These are phyloP conservation scores for Marasmius tenuissimus DNA, from an alignment of 1,284 basidiomycete genomes.

Conservation along the genomic window DNA sequence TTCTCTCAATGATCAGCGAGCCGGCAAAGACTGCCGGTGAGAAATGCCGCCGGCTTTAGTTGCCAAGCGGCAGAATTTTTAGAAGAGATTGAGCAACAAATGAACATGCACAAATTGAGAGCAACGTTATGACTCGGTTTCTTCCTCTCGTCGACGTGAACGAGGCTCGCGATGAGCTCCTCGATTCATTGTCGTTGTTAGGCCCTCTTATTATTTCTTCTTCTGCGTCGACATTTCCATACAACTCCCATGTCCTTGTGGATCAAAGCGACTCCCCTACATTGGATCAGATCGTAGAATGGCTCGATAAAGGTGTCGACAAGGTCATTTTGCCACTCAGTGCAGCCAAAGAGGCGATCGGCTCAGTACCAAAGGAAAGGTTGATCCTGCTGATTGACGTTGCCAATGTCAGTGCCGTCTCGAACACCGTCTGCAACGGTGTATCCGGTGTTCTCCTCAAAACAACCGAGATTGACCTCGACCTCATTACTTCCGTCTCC, in stretches of 20 bases:
- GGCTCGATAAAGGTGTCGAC: slow-evolving; percentile 75
- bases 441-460: slow-evolving; percentile 81
- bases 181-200: slow-evolving; percentile 67
- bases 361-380: slow-evolving; percentile 69
- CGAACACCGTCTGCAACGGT: slow-evolving; percentile 67
- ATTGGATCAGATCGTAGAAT: slow-evolving; percentile 59
- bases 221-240: slow-evolving; percentile 29
- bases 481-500: slow-evolving; percentile 72
- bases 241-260: slow-evolving; percentile 52
- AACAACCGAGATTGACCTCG: slow-evolving; percentile 61
- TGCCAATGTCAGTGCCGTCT: slow-evolving; percentile 70
- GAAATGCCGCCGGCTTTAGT: too few species aligned
- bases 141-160: slow-evolving; percentile 54
- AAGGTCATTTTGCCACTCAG: slow-evolving; percentile 74
- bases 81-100: too few species aligned
- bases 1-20: too few species aligned
- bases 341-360: slow-evolving; percentile 66
- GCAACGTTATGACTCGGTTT: slow-evolving; percentile 54
- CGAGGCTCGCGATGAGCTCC: slow-evolving; percentile 43
- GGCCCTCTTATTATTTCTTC: slow-evolving; percentile 67
- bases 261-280: slow-evolving; percentile 49
- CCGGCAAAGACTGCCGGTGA: too few species aligned
- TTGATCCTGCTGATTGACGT: slow-evolving; percentile 76
- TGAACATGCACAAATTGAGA: background rate
- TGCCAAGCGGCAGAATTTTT: too few species aligned